phyloP scores from a whole-genome alignment of 176 grass and related monocot species.

The Olyra latifolia region DNA sequence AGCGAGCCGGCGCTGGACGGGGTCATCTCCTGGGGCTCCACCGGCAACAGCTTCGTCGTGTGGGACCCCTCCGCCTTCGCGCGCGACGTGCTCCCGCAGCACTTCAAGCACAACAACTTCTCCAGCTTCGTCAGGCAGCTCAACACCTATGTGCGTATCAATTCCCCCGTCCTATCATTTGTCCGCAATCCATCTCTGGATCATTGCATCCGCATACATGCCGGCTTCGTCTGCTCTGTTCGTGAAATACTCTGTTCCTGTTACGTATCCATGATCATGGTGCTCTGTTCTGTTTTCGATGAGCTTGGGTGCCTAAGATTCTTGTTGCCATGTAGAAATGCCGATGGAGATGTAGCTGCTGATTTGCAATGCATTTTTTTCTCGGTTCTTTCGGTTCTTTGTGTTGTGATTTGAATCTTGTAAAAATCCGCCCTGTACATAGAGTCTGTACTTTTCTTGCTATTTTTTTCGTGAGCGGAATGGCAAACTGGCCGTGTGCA shows the following conservation, averaged over 20 bases:
- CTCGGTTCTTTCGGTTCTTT: not conserved
- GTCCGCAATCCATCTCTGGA: not conserved
- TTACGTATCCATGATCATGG: not conserved
- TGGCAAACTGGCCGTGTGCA: not conserved
- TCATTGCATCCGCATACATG: not conserved
- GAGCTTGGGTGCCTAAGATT: conserved; percentile 9
- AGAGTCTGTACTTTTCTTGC: not conserved
- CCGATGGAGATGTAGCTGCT: conserved; percentile 3
- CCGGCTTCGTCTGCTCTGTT: not conserved
- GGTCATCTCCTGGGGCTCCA: conserved; percentile 71
- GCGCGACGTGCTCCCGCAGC: conserved; percentile 57
- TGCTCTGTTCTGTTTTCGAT: conserved; percentile 13
- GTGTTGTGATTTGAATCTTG: not conserved
- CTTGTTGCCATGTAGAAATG: conserved; percentile 30
- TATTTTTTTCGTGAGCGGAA: not conserved
- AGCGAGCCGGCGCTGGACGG: conserved; percentile 62
- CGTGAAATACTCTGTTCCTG: conserved; percentile 18
- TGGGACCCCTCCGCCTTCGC: conserved; percentile 81
- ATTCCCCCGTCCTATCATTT: conserved; percentile 29
- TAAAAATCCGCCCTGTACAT: conserved; percentile 28
- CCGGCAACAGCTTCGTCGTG: conserved; percentile 86
- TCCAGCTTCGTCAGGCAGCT: conserved; percentile 95
- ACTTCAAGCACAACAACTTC: conserved; percentile 98
- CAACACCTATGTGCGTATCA: conserved; percentile 94
- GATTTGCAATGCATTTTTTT: not conserved